A percentile compares a stretch with the other conserved stretches of the same genome.
Conservation (phyloP, 208 protist species). For the Hexamita inflata region DNA sequence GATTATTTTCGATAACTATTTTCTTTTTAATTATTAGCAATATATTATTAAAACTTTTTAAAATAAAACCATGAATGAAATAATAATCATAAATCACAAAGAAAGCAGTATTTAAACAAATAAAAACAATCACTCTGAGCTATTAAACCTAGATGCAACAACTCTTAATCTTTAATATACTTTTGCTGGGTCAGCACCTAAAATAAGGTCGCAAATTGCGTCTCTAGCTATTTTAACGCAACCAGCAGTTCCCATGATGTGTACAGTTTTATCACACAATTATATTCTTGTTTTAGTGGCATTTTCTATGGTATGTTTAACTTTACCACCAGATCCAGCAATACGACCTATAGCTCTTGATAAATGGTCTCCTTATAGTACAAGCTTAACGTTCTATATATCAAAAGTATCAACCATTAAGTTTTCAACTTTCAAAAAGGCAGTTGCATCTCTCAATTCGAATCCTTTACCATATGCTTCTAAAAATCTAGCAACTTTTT, state of each 20-base stretch:
- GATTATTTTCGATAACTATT: no score
- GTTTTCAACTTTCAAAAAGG: constrained; percentile 94
- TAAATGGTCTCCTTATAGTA: constrained; percentile 66
- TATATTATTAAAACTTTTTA: no score
- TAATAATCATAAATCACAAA: no score
- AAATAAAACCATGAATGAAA: no score
- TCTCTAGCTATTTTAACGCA: constrained; percentile 88
- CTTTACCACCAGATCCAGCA: constrained; percentile 92
- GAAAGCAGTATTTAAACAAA: no score
- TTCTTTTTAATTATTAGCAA: no score
- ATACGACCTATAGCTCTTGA: constrained; percentile 93
- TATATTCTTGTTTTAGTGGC: constrained; percentile 93
- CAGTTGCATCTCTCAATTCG: constrained; percentile 78
- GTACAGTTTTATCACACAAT: constrained; percentile 85
- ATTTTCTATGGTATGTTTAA: constrained; percentile 98
- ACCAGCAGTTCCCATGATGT: constrained; percentile 88
- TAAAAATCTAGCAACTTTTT: constrained; percentile 91
- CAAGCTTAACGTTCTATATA: constrained; percentile 71
- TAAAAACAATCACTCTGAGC: neutral
- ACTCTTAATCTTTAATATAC: constrained; percentile 35
- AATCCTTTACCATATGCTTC: constrained; percentile 85
- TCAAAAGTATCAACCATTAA: constrained; percentile 97
- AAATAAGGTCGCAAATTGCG: constrained; percentile 85
- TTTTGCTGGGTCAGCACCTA: constrained; percentile 61
- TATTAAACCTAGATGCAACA: neutral